phyloP scores from a whole-genome alignment of 352 stramenopile genomes.

The Pythium dissotocum region DNA sequence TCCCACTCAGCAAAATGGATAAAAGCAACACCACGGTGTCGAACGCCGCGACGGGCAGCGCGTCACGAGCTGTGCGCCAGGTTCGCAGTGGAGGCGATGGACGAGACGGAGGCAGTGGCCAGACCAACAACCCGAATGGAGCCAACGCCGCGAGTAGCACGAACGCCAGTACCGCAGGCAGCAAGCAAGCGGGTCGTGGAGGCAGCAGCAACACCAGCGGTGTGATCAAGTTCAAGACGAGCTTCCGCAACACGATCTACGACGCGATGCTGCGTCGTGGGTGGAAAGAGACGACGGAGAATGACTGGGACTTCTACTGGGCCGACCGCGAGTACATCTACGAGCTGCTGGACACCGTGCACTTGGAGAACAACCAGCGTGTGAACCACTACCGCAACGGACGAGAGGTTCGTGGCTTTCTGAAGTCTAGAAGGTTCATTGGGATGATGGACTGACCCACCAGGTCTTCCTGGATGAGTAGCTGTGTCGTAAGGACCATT shows the following conservation, averaged over 20 bases:
- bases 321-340: constrained; percentile 90
- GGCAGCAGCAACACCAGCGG: not conserved
- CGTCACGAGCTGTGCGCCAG: constrained; percentile 34
- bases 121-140: constrained; percentile 22
- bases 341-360: constrained; percentile 88
- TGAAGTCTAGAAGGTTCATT: not conserved
- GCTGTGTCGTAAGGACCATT: constrained; percentile 92
- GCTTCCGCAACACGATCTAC: constrained; percentile 92
- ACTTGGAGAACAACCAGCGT: constrained; percentile 79
- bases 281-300: constrained; percentile 90
- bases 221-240: constrained; percentile 86
- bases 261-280: constrained; percentile 87
- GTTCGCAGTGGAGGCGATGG: constrained; percentile 42
- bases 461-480: constrained; percentile 17
- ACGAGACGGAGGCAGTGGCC: constrained; percentile 6
- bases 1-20: constrained; percentile 21
- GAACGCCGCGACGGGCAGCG: constrained; percentile 31
- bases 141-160: not conserved
- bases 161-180: constrained; percentile 1
- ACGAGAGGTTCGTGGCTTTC: constrained; percentile 44
- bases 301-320: constrained; percentile 91
- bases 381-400: constrained; percentile 93
- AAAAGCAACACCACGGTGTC: not conserved
- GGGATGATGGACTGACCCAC: not conserved
- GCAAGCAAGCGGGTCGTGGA: constrained; percentile 1